Base-by-base conservation (phyloP, 345 rosid species). In the Euphorbia lathyris region DNA sequence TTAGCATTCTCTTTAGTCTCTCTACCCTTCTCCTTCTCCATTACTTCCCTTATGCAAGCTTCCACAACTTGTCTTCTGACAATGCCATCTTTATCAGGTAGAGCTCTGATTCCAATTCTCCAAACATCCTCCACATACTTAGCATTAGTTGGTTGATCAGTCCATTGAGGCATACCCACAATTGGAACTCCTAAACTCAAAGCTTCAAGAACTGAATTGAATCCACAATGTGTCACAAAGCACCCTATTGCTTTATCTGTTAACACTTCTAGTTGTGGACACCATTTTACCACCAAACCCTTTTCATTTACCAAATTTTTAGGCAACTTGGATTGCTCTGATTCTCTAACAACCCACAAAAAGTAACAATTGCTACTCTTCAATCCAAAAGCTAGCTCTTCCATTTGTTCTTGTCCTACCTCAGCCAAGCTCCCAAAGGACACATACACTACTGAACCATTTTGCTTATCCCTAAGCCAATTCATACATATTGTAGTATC, bases 211-310 rank as follows among this genome's bases (percentile, higher is more conserved):
- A 65, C 59, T 1, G 86, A 85, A 70, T 77, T 85, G 58, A 74
- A 75, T 5, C 89, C 89, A 23, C 83, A 76, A n/a, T 83, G 89
- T 0, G 85, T 81, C 9, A 85, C 25, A 22, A 85, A 85, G 59
- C 88, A 83, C 10, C 89, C 83, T 0, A 70, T 48, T 4, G 78
- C 51, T 5, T 77, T 70, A 12, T 79, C 75, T 5, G 74, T 40
- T 27, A 84, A 58, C n/a, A 81, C 80, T 60, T 81, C 78, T 36
- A 79, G 32, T 27, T 81, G 79, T 1, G 61, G 72, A 42, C 86
- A 77, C 89, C 83, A 83, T 8, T 61, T 22, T 58, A 83, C 75
- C 8, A 83, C 66, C 26, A 85, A 34, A 43, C 80, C 74, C 27
- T 43, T 66, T 3, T 22, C 72, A 0, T 27, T 65, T 5, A 4